Conservation (phyloP, 2,329 filamentous ascomycete species). For the Coniochaeta sp. region DNA sequence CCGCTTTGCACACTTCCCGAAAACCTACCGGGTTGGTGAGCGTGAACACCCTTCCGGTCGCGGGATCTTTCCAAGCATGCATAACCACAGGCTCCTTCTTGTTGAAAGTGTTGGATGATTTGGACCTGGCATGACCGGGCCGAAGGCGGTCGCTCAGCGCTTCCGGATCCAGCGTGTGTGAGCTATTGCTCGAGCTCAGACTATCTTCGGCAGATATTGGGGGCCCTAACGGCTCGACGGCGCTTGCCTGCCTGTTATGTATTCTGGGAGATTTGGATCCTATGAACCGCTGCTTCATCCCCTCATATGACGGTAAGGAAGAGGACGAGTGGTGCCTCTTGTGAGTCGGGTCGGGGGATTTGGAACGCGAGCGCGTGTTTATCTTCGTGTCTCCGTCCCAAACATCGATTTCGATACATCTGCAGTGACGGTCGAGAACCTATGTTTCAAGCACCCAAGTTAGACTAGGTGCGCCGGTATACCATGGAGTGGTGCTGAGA, state of each 20-base stretch:
- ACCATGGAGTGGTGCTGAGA: not conserved
- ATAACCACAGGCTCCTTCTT: conserved; percentile 70
- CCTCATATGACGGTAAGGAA: conserved; percentile 21
- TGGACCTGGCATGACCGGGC: conserved; percentile 13
- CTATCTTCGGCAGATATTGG: not conserved
- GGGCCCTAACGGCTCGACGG: not conserved
- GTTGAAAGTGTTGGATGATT: conserved; percentile 17
- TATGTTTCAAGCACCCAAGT: conserved; percentile 21
- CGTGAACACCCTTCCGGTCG: conserved; percentile 33
- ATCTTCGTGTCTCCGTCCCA: conserved; percentile 64
- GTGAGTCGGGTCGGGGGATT: conserved; percentile 34
- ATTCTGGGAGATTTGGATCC: not conserved
- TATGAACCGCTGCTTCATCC: conserved; percentile 7
- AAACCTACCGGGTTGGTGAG: conserved; percentile 82
- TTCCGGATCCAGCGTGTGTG: conserved; percentile 22
- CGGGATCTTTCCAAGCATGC: conserved; percentile 49
- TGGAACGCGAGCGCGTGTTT: conserved; percentile 27
- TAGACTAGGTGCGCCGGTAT: conserved; percentile 5
- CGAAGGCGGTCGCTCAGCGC: conserved; percentile 24
- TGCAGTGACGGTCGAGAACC: conserved; percentile 69
- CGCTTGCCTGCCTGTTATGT: not conserved
- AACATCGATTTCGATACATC: conserved; percentile 92
- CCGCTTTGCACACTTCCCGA: conserved; percentile 74
- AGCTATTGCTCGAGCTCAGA: conserved; percentile 9
- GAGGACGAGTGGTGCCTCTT: conserved; percentile 36